Evolutionary conservation across 306 rosid genomes (phyloP).

Genomic region (Gynostemma pentaphyllum): DNA sequence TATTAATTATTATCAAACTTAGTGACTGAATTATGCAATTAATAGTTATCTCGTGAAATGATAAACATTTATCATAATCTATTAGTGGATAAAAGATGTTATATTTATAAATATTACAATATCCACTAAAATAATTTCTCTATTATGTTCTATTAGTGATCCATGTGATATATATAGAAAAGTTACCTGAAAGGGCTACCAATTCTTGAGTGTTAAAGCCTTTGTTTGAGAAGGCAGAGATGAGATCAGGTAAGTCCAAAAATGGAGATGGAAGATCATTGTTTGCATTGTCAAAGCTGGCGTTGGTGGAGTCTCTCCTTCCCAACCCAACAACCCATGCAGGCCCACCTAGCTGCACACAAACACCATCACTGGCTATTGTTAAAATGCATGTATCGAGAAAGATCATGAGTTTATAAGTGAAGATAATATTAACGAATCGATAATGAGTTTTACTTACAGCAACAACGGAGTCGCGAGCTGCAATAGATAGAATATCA

Average conservation of each 20-base stretch:
- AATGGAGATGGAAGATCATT: constrained; percentile 34
- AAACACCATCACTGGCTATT: not conserved
- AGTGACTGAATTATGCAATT: too few relatives aligned
- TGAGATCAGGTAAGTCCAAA: constrained; percentile 24
- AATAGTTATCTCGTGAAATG: too few relatives aligned
- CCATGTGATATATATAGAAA: too few relatives aligned
- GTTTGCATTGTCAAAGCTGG: constrained; percentile 24
- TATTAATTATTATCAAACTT: too few relatives aligned
- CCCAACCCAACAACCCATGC: constrained; percentile 31
- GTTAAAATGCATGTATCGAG: too few relatives aligned
- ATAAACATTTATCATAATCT: too few relatives aligned
- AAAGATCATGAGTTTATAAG: too few relatives aligned
- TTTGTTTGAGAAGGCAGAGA: constrained; percentile 25
- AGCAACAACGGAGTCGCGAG: constrained; percentile 24
- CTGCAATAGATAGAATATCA: constrained; percentile 38
- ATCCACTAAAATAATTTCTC: too few relatives aligned
- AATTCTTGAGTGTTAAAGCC: constrained; percentile 18
- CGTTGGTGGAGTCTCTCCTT: constrained; percentile 42
- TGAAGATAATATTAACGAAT: too few relatives aligned
- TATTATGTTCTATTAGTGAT: too few relatives aligned
- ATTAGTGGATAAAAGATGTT: too few relatives aligned
- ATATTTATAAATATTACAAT: too few relatives aligned
- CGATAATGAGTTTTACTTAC: constrained; percentile 18
- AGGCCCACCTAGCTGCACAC: constrained; percentile 23
- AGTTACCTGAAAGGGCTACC: constrained; percentile 37